Conservation (phyloP, 2,329 filamentous ascomycete genomes). For the Epichloe amarillans region DNA sequence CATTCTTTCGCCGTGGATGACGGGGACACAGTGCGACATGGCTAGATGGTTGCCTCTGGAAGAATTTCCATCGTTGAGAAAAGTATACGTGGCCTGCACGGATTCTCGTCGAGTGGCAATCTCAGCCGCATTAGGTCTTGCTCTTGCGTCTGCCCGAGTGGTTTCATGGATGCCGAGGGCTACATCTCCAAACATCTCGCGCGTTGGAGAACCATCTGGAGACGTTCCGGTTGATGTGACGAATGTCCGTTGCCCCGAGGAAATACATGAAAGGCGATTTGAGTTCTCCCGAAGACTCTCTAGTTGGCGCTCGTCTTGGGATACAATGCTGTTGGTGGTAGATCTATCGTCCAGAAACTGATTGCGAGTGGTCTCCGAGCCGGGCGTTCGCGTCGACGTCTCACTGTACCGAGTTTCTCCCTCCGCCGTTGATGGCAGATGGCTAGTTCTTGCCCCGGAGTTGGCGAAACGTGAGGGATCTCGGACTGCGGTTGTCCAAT, state of each 20-base stretch:
- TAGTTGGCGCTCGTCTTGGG: constrained; percentile 44
- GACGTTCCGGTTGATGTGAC: constrained; percentile 47
- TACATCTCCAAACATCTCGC: constrained; percentile 21
- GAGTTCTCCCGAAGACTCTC: constrained; percentile 43
- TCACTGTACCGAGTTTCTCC: constrained; percentile 4
- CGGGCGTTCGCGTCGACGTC: constrained; percentile 7
- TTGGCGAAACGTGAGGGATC: constrained; percentile 30
- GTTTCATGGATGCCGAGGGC: constrained; percentile 21
- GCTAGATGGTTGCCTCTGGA: neutral
- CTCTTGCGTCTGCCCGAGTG: constrained; percentile 23
- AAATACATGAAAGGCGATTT: constrained; percentile 45
- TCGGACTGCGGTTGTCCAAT: constrained; percentile 33
- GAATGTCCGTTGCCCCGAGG: constrained; percentile 46
- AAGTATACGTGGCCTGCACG: constrained; percentile 31
- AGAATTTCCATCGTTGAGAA: constrained; percentile 21
- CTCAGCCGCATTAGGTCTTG: constrained; percentile 38
- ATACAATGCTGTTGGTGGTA: constrained; percentile 41
- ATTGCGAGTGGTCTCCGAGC: constrained; percentile 20
- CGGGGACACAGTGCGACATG: constrained; percentile 6
- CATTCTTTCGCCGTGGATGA: constrained; percentile 3
- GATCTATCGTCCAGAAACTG: constrained; percentile 41
- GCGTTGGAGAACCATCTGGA: constrained; percentile 40
- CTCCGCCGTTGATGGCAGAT: neutral
- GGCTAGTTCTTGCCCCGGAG: constrained; percentile 5
- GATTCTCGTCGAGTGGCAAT: constrained; percentile 39